Evolutionary conservation across 495 filamentous ascomycete genomes (phyloP).

Genomic region (Aspergillus saccharolyticus): DNA sequence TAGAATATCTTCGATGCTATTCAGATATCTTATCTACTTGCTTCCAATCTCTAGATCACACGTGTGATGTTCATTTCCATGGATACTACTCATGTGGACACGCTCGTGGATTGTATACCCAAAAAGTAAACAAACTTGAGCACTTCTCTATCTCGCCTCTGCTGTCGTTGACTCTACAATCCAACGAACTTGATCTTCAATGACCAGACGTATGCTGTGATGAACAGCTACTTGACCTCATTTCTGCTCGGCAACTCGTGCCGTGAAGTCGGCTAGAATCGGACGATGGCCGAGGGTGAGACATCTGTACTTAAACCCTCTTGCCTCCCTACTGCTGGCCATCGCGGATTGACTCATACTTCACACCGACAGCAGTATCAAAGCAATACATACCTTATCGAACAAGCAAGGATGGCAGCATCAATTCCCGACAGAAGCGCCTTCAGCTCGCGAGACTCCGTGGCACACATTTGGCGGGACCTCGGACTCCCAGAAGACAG

Average conservation of each 20-base stretch:
- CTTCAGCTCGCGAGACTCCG: conserved; percentile 15
- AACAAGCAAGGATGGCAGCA: not conserved
- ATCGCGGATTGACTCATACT: too few relatives aligned
- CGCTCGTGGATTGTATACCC: not conserved
- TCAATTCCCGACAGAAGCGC: not conserved
- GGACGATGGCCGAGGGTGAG: not conserved
- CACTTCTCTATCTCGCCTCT: too few relatives aligned
- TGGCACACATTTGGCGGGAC: conserved; percentile 18
- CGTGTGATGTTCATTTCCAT: not conserved
- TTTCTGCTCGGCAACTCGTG: not conserved
- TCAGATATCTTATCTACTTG: not conserved
- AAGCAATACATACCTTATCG: not conserved
- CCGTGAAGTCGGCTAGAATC: not conserved
- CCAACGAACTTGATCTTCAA: too few relatives aligned
- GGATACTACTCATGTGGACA: too few relatives aligned
- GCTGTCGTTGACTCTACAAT: too few relatives aligned
- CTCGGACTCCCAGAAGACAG: conserved; percentile 14
- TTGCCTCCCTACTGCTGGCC: too few relatives aligned
- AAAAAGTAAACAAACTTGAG: not conserved
- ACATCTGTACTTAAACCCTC: not conserved
- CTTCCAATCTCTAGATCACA: not conserved
- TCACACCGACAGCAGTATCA: not conserved
- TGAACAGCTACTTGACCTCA: not conserved
- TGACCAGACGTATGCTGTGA: not conserved
- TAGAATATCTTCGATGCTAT: not conserved